Percentiles rank a stretch among this genome's conserved stretches.
These are phyloP conservation scores for Knufia fluminis DNA, from an alignment of 2,329 filamentous ascomycete genomes.

Conservation along the genomic window DNA sequence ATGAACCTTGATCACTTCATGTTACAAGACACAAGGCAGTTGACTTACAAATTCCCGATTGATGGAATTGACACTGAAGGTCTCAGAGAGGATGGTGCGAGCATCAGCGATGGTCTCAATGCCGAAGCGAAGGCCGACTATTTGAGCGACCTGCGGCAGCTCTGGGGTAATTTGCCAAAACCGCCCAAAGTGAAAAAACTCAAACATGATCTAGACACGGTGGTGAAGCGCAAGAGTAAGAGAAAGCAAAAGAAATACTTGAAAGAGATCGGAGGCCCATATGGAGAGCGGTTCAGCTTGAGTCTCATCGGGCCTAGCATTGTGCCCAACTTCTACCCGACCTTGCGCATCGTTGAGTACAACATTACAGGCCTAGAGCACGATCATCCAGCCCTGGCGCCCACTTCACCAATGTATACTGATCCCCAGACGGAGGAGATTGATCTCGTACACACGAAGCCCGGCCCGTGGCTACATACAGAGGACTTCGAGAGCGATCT, in stretches of 20 bases:
- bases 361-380: conserved; percentile 72
- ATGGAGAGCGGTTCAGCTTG: conserved; percentile 75
- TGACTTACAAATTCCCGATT: conserved; percentile 40
- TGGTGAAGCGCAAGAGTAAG: conserved; percentile 17
- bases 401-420: conserved; percentile 7
- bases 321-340: conserved; percentile 87
- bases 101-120: conserved; percentile 44
- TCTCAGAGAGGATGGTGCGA: conserved; percentile 14
- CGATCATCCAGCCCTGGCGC: conserved; percentile 15
- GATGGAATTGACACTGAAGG: conserved; percentile 38
- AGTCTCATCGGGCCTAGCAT: conserved; percentile 76
- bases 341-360: conserved; percentile 84
- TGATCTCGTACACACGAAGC: conserved; percentile 15
- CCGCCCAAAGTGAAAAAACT: conserved; percentile 28
- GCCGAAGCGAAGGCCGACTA: conserved; percentile 67
- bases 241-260: conserved; percentile 46
- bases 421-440: conserved; percentile 11
- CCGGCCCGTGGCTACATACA: background rate
- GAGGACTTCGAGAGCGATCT: conserved; percentile 25
- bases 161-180: conserved; percentile 68
- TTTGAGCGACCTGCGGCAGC: conserved; percentile 62
- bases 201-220: conserved; percentile 12
- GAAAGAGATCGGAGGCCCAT: conserved; percentile 66
- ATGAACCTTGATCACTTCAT: conserved; percentile 99
- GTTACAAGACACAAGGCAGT: conserved; percentile 71